Conservation (phyloP, 2,329 filamentous ascomycete genomes). For the Xylaria sp. region DNA sequence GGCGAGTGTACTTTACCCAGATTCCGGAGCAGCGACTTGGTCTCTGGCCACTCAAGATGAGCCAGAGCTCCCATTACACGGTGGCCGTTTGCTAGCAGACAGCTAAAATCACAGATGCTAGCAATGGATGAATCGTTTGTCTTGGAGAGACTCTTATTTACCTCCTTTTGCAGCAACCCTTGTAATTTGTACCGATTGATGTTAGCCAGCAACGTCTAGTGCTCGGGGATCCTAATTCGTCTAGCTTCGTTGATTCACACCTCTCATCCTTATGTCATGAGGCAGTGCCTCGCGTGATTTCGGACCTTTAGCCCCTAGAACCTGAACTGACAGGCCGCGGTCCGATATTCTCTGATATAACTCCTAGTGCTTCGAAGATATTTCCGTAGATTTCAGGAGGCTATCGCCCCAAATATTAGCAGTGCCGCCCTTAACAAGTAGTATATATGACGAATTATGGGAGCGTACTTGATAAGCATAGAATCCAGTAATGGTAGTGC, state of each 20-base stretch:
- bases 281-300: background rate
- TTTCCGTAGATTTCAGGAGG: too few species aligned
- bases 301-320: background rate
- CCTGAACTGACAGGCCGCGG: too few species aligned
- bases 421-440: background rate
- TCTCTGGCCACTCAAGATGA: background rate
- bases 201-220: background rate
- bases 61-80: too few species aligned
- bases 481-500: background rate
- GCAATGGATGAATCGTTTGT: background rate
- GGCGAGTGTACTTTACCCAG: background rate
- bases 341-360: background rate
- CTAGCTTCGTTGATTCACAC: background rate
- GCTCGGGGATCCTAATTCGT: background rate
- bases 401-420: background rate
- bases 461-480: background rate
- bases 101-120: background rate
- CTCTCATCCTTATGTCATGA: background rate
- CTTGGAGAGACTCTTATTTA: background rate
- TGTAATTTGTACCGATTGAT: background rate
- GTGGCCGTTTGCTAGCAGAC: background rate
- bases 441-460: background rate
- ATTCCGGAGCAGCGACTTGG: background rate
- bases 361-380: background rate
- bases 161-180: background rate